Conservation (phyloP, 768 basidiomycete genomes). For the Lentinus brumalis region DNA sequence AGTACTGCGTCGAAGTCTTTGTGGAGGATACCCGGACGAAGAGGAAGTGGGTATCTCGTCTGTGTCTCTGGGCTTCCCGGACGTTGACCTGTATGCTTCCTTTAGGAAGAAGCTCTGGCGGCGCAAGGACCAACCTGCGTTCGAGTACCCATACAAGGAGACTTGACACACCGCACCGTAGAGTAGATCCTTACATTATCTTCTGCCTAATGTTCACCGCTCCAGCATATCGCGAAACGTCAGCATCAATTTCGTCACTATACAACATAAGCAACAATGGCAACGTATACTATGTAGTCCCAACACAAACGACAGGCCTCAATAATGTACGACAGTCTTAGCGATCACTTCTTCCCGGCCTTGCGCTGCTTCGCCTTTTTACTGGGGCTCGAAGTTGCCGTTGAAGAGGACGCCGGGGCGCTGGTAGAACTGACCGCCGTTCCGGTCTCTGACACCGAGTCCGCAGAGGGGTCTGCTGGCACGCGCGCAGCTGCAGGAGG, state of each 20-base stretch:
- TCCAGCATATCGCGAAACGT: neutral
- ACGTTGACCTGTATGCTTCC: neutral
- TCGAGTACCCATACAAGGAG: conserved; percentile 90
- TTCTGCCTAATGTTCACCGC: conserved; percentile 11
- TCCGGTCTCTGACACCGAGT: neutral
- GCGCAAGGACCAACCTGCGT: conserved; percentile 81
- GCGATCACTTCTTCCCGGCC: conserved; percentile 34
- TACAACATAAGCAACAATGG: neutral
- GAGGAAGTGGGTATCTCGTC: conserved; percentile 73
- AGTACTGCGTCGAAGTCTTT: conserved; percentile 84
- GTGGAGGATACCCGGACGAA: conserved; percentile 83
- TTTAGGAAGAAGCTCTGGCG: conserved; percentile 89
- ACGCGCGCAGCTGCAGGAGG: neutral
- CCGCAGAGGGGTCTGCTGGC: neutral
- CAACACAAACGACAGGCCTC: neutral
- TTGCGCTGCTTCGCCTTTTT: conserved; percentile 37
- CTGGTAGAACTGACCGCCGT: conserved; percentile 10
- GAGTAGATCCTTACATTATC: conserved; percentile 33
- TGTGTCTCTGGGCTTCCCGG: neutral
- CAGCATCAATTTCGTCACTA: neutral
- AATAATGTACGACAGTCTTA: conserved; percentile 9
- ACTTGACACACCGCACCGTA: neutral
- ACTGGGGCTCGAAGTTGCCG: conserved; percentile 14
- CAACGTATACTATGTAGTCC: neutral
- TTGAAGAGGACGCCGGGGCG: conserved; percentile 1